phyloP scores from a whole-genome alignment of 768 basidiomycete genomes.

The Phaeolepiota aurea region DNA sequence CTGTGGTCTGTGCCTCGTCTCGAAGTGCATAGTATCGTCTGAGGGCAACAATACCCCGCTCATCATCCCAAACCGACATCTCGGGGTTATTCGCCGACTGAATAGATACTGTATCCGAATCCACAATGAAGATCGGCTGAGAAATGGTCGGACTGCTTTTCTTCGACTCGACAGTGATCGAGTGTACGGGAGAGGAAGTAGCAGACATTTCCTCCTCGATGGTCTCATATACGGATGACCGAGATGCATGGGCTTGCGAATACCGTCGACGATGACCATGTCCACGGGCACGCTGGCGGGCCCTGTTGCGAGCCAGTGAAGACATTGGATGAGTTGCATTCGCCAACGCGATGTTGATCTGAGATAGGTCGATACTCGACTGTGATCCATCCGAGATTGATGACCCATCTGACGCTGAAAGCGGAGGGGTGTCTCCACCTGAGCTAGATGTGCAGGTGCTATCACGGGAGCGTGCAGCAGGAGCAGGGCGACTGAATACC shows the following conservation, averaged over 20 bases:
- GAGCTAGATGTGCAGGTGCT: slow-evolving; percentile 64
- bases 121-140: slow-evolving; percentile 46
- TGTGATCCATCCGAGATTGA: slow-evolving; percentile 66
- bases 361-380: slow-evolving; percentile 68
- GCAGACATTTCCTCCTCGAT: slow-evolving; percentile 62
- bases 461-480: slow-evolving; percentile 48
- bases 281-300: slow-evolving; percentile 47
- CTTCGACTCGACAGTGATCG: slow-evolving; percentile 15
- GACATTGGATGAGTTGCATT: slow-evolving; percentile 46
- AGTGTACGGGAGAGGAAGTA: slow-evolving; percentile 18
- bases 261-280: slow-evolving; percentile 66
- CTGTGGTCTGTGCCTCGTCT: slow-evolving; percentile 59
- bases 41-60: slow-evolving; percentile 54
- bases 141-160: slow-evolving; percentile 27
- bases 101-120: slow-evolving; percentile 43
- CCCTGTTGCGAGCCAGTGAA: slow-evolving; percentile 29
- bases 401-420: slow-evolving; percentile 61
- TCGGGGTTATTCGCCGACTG: slow-evolving; percentile 24
- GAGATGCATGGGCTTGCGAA: slow-evolving; percentile 53
- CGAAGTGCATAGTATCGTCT: slow-evolving; percentile 62
- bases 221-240: slow-evolving; percentile 69
- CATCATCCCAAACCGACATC: slow-evolving; percentile 54
- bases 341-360: slow-evolving; percentile 47
- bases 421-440: slow-evolving; percentile 62
- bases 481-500: slow-evolving; percentile 54